These are phyloP conservation scores for Prototheca stagnorum DNA, from an alignment of 163 green algal genomes.

Conservation along the genomic window DNA sequence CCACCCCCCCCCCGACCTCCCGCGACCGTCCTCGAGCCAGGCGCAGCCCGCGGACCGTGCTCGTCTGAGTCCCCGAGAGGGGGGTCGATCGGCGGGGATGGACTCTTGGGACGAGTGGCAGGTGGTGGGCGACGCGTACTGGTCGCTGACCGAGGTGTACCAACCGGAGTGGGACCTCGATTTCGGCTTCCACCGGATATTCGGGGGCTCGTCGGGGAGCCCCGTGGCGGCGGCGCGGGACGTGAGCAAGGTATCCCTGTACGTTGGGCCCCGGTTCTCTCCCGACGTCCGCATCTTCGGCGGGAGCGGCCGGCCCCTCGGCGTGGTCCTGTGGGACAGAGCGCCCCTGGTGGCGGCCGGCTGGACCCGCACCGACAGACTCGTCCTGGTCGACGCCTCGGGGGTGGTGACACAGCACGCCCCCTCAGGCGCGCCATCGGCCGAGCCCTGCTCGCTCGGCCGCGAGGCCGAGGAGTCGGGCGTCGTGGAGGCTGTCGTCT, in stretches of 20 bases:
- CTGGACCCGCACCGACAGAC: constrained; percentile 51
- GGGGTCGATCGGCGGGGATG: no score
- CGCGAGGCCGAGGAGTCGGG: constrained; percentile 34
- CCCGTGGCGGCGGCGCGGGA: constrained; percentile 67
- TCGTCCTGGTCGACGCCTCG: constrained; percentile 49
- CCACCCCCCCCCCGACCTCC: no score
- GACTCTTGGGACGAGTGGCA: constrained; percentile 23
- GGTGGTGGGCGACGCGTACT: constrained; percentile 9
- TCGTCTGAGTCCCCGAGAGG: no score
- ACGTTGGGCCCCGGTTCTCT: constrained; percentile 15
- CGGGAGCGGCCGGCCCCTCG: constrained; percentile 28
- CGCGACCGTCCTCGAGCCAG: no score
- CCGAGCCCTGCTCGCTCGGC: constrained; percentile 37
- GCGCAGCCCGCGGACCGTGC: no score
- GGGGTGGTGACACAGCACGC: constrained; percentile 12
- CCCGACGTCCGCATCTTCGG: constrained; percentile 44
- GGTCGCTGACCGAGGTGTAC: constrained; percentile 9
- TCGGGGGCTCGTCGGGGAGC: constrained; percentile 37
- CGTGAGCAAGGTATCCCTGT: constrained; percentile 52
- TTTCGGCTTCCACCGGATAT: constrained; percentile 12
- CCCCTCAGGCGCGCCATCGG: constrained; percentile 1
- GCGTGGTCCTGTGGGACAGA: constrained; percentile 51
- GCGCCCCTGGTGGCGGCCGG: constrained; percentile 48
- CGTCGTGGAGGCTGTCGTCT: constrained; percentile 32
- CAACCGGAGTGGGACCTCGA: constrained; percentile 8